Evolutionary conservation across 2,329 filamentous ascomycete genomes (phyloP), one percentile per base, ranked within the genome.

Genomic region (Fusarium anthophilum): DNA sequence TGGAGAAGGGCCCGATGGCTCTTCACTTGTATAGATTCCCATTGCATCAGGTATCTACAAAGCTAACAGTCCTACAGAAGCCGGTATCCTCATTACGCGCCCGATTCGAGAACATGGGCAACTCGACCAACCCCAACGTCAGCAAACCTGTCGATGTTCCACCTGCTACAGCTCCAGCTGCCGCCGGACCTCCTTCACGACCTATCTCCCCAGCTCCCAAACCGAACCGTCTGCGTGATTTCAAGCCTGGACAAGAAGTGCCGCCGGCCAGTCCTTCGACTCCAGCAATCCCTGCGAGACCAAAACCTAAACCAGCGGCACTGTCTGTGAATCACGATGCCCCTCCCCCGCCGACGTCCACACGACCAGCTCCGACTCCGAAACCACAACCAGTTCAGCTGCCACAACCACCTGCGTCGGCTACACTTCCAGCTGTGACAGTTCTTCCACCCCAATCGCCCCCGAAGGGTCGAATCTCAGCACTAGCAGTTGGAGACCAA

Each of bases 51-150:
- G 35, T 18, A 26, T 60, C 30, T 55, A 47, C 24, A 28, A 62
- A 74, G 68, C 81, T 83, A 70, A 82, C 71, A 51, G 53, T 37
- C 26, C 57, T 38, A 10, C 72, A 94, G 92, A 94, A 91, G 85
- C 93, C 94, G 32, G 93, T 96, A 57, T 96, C 94, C 58, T 95
- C 93, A 58, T 86, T 96, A 69, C 89, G 92, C 70, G 94, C 93
- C 72, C 91, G 93, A 77, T 96, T 96, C 81, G 94, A 96, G 85
- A 94, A 92, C 80, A 91, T 96, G 76, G 79, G 78, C 70, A 68
- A 72, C 59, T 72, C 70, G 69, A 57, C 63, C 56, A 72, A 62
- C 61, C 55, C 47, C 35, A 77, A 45, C 68, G 70, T 58, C 73
- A 76, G 63, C 55, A 78, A 75, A 63, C 63, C 72, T 57, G 50